Base-by-base conservation (phyloP, 2,329 filamentous ascomycete genomes). In the Hymenoscyphus scutula region DNA sequence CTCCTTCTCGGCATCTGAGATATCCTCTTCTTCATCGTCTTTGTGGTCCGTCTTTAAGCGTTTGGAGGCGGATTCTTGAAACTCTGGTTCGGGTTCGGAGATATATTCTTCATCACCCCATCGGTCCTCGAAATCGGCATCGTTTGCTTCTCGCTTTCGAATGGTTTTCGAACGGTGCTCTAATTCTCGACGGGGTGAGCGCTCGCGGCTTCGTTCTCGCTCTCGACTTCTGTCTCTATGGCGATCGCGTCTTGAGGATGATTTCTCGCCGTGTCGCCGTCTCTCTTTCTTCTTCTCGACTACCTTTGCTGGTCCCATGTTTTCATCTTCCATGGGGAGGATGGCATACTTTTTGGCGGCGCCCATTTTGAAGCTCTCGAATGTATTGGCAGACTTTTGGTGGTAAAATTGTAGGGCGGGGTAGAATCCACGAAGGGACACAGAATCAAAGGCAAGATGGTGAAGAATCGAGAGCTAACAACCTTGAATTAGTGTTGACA, bases 91-190 rank as follows among this genome's bases (percentile, higher is more conserved):
- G 15, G 45, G 45, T 25, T 81, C 80, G 0, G 81, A 79, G 0
- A 75, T 74, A 29, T 79, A 78, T 69, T 91, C 89, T 71, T 93
- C 89, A 69, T 95, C 91, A 1, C 87, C 91, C 91, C 92, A 96
- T 60, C 90, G 81, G 71, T 92, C 89, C 56, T 92, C 89, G 67
- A 89, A 88, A 66, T 90, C 84, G 34, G 77, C 80, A 65, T 89
- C 85, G 45, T 78, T 80, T 5, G 72, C 70, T 57, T 81, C 80
- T 64, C 79, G 76, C 62, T 77, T 77, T 61, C 84, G 77, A 55
- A 82, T 73, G 65, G 83, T 83, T 72, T 80, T 84, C 17, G 78
- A 77, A 29, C 77, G 77, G 62, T 77, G 76, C 23, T 78, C 69
- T 23, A 62, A 62, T 58, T 72, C 75, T 45, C 80, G 78, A 7